A percentile compares a stretch with the other conserved stretches of the same genome.
Conservation (phyloP, 768 basidiomycete species). For the Suillus subalutaceus region DNA sequence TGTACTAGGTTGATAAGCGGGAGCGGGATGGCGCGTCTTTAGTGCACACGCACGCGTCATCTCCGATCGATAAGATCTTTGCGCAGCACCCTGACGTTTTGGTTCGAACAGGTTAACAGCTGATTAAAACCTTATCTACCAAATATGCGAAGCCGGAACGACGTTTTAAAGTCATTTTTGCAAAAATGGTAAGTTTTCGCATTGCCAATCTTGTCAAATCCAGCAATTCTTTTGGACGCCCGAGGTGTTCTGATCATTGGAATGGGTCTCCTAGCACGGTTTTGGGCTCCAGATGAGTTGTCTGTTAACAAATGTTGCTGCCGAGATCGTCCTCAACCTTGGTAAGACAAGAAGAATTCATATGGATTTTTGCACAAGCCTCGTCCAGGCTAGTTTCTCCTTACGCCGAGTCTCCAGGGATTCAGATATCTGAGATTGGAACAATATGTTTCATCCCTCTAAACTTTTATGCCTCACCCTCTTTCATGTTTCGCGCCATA, state of each 20-base stretch:
- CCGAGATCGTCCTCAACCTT: background rate
- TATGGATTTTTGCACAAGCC: background rate
- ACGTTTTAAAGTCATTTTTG: background rate
- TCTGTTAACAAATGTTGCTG: background rate
- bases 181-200: background rate
- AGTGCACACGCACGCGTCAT: background rate
- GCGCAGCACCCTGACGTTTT: background rate
- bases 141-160: background rate
- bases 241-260: background rate
- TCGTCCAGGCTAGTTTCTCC: background rate
- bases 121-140: background rate
- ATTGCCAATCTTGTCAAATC: background rate
- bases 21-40: background rate
- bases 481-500: background rate
- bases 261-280: background rate
- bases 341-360: background rate
- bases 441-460: background rate
- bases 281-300: background rate
- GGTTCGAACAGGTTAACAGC: background rate
- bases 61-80: background rate
- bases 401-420: background rate
- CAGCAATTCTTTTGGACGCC: background rate
- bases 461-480: background rate
- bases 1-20: background rate
- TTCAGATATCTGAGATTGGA: background rate